A percentile compares a stretch with the other conserved stretches of the same genome.
phyloP scores from a whole-genome alignment of 1,284 basidiomycete species.

The Malassezia furfur region DNA sequence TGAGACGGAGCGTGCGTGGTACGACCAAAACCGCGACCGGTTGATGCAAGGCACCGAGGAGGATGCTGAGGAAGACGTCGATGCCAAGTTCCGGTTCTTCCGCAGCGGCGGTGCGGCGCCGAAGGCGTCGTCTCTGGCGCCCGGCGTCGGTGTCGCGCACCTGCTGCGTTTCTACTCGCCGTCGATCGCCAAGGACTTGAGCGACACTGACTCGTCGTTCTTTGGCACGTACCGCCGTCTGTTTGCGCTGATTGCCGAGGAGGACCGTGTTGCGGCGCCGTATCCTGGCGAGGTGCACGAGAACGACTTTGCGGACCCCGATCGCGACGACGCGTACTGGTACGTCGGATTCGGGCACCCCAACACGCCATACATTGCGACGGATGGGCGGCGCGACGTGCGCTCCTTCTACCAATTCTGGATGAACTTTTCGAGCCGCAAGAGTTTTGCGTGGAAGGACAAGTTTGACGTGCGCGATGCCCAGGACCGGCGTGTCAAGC shows the following conservation, averaged over 20 bases:
- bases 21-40: slow-evolving; percentile 87
- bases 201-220: slow-evolving; percentile 56
- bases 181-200: slow-evolving; percentile 61
- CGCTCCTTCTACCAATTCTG: slow-evolving; percentile 71
- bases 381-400: slow-evolving; percentile 32
- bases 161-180: slow-evolving; percentile 77
- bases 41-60: slow-evolving; percentile 36
- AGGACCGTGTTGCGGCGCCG: slow-evolving; percentile 59
- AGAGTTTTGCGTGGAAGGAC: slow-evolving; percentile 83
- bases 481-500: slow-evolving; percentile 71
- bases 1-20: slow-evolving; percentile 77
- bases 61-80: slow-evolving; percentile 28
- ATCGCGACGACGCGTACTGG: slow-evolving; percentile 16
- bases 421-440: slow-evolving; percentile 75
- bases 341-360: slow-evolving; percentile 73
- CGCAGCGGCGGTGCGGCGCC: slow-evolving; percentile 55
- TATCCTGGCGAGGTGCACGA: slow-evolving; percentile 50
- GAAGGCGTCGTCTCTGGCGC: slow-evolving; percentile 59
- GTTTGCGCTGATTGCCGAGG: slow-evolving; percentile 71
- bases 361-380: slow-evolving; percentile 59
- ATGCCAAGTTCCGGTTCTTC: slow-evolving; percentile 63
- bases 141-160: slow-evolving; percentile 71
- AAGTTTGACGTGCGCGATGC: slow-evolving; percentile 74
- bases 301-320: slow-evolving; percentile 16
- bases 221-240: slow-evolving; percentile 81